Base-by-base conservation (phyloP, 495 filamentous ascomycete genomes). In the Aspergillus sclerotiicarbonarius region DNA sequence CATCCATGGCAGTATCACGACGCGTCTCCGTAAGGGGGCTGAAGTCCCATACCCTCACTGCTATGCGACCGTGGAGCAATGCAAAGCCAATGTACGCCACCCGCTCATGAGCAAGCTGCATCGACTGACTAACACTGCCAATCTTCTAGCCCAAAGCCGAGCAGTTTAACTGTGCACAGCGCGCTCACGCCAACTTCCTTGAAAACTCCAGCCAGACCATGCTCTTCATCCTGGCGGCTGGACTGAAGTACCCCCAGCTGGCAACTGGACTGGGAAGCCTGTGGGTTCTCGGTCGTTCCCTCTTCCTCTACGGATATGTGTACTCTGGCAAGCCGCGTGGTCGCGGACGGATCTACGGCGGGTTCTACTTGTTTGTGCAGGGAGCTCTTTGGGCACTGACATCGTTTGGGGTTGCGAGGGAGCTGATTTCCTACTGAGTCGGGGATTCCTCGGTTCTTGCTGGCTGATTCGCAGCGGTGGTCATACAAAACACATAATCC, bases 161-260 rank as follows among this genome's bases (percentile, higher is more conserved):
- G 48, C 58, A 74, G 45, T 86, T 86, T 76, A 86, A 86, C 67
- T 84, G 83, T 75, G 85, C 86, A 41, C 89, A 91, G 70, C 83
- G 88, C 53, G 84, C 88, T 6, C 89, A 92, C 75, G 66, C 72
- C 59, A 89, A 90, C 72, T 90, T 82, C 71, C 76, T 83, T 49
- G 89, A 92, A 71, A 87, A 87, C 67, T 68, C 83, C 16, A 63
- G 83, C 5, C 74, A 77, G 58, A 76, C 84, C 29, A 77, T 86
- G 73, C 67, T 89, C 33, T 77, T 73, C 41, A 77, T 75, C 31
- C 71, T 90, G 18, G 70, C 88, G 49, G 76, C 87, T 31, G 81
- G 79, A 8, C 63, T 85, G 58, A 71, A 78, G 60, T 86, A 83
- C 71, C 88, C 88, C 1, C 58, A 77, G 18, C 62, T 76, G 1